These are phyloP conservation scores for Solanum corneliomulleri DNA, from an alignment of 257 asterid species.

Conservation along the genomic window DNA sequence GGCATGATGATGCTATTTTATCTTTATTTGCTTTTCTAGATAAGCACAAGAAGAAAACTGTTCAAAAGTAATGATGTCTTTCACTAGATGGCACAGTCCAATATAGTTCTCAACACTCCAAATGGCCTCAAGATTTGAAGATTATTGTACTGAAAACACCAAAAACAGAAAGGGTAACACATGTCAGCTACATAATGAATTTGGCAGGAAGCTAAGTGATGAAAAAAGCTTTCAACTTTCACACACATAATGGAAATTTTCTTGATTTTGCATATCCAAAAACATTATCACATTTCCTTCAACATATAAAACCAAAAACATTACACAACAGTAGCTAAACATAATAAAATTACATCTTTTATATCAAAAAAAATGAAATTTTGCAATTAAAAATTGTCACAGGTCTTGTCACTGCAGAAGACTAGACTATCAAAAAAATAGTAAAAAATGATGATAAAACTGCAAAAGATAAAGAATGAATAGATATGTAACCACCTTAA, in stretches of 20 bases:
- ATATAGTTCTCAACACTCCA: conserved; percentile 10
- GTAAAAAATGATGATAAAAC: background rate
- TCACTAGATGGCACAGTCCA: conserved; percentile 11
- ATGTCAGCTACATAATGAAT: conserved; percentile 44
- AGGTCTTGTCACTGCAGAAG: conserved; percentile 21
- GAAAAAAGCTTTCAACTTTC: conserved; percentile 20
- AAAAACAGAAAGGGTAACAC: conserved; percentile 22
- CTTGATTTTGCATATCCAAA: conserved; percentile 16
- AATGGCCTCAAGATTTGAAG: conserved; percentile 27
- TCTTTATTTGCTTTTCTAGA: background rate
- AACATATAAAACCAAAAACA: conserved; percentile 37
- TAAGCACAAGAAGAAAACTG: background rate
- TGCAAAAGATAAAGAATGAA: background rate
- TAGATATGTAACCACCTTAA: background rate
- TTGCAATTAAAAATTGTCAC: conserved; percentile 12
- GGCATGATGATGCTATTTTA: conserved; percentile 48
- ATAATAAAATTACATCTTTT: background rate
- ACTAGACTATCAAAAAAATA: conserved; percentile 5
- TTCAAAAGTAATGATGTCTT: conserved; percentile 1
- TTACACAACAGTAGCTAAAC: background rate
- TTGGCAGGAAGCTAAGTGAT: conserved; percentile 20
- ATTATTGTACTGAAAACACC: conserved; percentile 47
- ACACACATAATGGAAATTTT: conserved; percentile 37
- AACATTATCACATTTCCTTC: conserved; percentile 15
- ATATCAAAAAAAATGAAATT: conserved; percentile 8